A percentile compares a stretch with the other conserved stretches of the same genome.
These are phyloP conservation scores for Toxoplasma gondii DNA, from an alignment of 169 alveolate species.

Conservation along the genomic window DNA sequence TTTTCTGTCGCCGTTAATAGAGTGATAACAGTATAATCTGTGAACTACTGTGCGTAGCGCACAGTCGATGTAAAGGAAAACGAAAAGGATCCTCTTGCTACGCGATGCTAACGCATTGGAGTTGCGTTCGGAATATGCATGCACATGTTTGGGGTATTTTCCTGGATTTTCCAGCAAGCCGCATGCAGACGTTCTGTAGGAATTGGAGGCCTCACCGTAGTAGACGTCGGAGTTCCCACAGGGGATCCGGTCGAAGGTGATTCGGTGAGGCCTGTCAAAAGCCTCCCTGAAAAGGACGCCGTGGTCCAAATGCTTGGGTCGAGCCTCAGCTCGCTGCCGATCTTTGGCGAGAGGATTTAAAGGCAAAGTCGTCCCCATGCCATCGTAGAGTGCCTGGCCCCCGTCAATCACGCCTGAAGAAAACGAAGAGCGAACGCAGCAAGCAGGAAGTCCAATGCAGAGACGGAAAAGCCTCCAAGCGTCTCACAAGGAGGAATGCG, in stretches of 20 bases:
- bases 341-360: slow-evolving; percentile 50
- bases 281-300: slow-evolving; percentile 61
- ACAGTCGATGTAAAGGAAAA: too few relatives aligned
- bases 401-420: slow-evolving; percentile 54
- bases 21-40: too few relatives aligned
- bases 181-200: too few relatives aligned
- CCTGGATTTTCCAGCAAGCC: too few relatives aligned
- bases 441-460: not conserved
- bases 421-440: not conserved
- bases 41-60: too few relatives aligned
- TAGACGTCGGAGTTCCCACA: slow-evolving; percentile 51
- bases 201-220: slow-evolving; percentile 18
- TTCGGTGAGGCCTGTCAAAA: slow-evolving; percentile 56
- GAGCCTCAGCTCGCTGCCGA: slow-evolving; percentile 53
- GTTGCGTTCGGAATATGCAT: too few relatives aligned
- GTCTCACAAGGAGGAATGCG: not conserved
- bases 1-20: too few relatives aligned
- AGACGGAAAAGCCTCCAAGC: not conserved
- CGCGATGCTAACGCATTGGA: too few relatives aligned
- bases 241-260: slow-evolving; percentile 50
- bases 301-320: slow-evolving; percentile 63
- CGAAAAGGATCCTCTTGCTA: too few relatives aligned
- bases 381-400: slow-evolving; percentile 64
- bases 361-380: slow-evolving; percentile 68
- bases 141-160: too few relatives aligned